Base-by-base conservation (phyloP, 345 rosid genomes). In the Barbarea vulgaris region DNA sequence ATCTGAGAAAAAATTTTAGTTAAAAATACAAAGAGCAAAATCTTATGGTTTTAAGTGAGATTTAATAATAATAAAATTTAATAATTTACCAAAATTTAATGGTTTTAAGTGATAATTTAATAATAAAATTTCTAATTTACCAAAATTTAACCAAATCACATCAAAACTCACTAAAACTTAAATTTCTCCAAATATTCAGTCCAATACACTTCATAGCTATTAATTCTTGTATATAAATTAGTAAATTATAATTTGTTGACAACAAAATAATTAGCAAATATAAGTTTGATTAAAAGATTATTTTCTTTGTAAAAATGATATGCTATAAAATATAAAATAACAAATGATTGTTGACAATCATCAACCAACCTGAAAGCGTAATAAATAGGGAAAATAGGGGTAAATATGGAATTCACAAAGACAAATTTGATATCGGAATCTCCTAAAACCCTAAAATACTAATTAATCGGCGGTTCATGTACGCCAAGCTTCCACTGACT, bases 381-480 rank as follows among this genome's bases (percentile, higher is more conserved):
- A 68, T 54, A 56, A 33, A 6, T 0, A 30, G 42, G 8, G 1
- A 21, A 22, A 31, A 0, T 19, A 70, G 6, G 67, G 75, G 74
- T 33, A 59, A 3, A 5, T 3, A 15, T 19, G 64, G 10, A 42
- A 44, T 33, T 33, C 44, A 34, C 6, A 1, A 3, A 28, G 2
- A 28, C 5, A 58, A 34, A 34, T 18, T 72, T 54, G 10, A 47
- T 52, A 75, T 53, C 67, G 33, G 62, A 67, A 57, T 37, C 34
- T 18, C 34, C 69, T 75, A 60, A 75, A 75, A 68, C 79, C 79
- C 79, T 60, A 75, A 68, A 28, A 65, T 28, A 11, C 54, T 67
- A 14, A 44, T 28, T 64, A 11, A 34, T 36, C 48, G 65, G 31
- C 65, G 47, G 48, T 57, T 31, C 28, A 57, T 18, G 8, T 12